Evolutionary conservation across 768 basidiomycete genomes (phyloP).

Genomic region (Clitopilus hobsonii): DNA sequence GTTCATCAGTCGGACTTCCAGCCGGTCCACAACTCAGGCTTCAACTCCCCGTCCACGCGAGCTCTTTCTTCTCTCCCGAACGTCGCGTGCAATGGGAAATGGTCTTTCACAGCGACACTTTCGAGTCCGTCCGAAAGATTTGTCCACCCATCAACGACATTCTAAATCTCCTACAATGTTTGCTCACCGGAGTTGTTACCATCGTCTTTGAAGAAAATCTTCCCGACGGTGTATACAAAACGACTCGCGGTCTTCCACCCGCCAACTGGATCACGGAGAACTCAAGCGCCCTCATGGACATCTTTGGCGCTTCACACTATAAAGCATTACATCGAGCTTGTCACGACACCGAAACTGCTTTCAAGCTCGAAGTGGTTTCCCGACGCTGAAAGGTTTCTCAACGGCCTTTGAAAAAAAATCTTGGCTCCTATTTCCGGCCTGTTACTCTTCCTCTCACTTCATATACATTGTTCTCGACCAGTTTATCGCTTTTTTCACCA

Average conservation of each 20-base stretch:
- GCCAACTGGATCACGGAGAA: slow-evolving; percentile 74
- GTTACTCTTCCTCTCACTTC: neutral
- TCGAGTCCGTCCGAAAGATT: slow-evolving; percentile 65
- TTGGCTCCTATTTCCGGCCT: slow-evolving; percentile 1
- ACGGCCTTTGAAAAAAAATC: slow-evolving; percentile 3
- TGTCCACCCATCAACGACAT: slow-evolving; percentile 68
- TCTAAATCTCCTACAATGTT: slow-evolving; percentile 63
- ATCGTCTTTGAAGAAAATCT: slow-evolving; percentile 72
- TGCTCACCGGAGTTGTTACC: slow-evolving; percentile 67
- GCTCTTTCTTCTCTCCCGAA: slow-evolving; percentile 83
- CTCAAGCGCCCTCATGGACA: slow-evolving; percentile 59
- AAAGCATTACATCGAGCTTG: slow-evolving; percentile 70
- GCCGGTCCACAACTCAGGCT: slow-evolving; percentile 70
- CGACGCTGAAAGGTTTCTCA: slow-evolving; percentile 24
- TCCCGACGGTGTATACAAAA: slow-evolving; percentile 66
- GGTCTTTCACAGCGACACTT: slow-evolving; percentile 80
- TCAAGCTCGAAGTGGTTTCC: slow-evolving; percentile 65
- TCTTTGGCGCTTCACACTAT: slow-evolving; percentile 73
- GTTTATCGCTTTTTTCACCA: neutral
- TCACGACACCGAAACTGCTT: slow-evolving; percentile 64
- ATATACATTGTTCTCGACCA: neutral
- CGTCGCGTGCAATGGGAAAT: slow-evolving; percentile 85
- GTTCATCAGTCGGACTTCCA: slow-evolving; percentile 70
- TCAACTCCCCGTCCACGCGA: slow-evolving; percentile 73
- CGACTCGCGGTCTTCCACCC: slow-evolving; percentile 73